Evolutionary conservation across 331 rosid species (phyloP).

Genomic region (Acacia pycnantha): DNA sequence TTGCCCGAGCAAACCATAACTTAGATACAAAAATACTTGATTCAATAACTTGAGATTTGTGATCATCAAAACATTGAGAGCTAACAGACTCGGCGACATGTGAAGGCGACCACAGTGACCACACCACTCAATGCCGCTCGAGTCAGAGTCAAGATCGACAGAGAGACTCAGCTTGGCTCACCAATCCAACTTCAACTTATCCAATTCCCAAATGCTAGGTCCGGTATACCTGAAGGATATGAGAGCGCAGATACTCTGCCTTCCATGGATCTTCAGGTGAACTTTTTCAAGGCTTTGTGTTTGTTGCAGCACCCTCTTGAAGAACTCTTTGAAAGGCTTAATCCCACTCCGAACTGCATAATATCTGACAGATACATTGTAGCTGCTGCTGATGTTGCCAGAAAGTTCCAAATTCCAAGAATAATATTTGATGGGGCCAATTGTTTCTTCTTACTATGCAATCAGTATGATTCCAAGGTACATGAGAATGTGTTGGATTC

Average conservation of each 20-base stretch:
- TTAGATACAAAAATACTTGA: too few relatives aligned
- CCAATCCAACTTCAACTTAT: conserved; percentile 11
- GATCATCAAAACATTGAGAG: too few relatives aligned
- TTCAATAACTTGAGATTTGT: too few relatives aligned
- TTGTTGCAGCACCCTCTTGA: conserved; percentile 28
- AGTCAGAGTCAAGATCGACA: conserved; percentile 16
- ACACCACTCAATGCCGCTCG: conserved; percentile 33
- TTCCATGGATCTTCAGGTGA: conserved; percentile 19
- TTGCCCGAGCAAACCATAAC: too few relatives aligned
- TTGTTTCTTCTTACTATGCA: conserved; percentile 32
- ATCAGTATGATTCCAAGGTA: conserved; percentile 16
- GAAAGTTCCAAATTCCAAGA: conserved; percentile 23
- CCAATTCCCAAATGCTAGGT: conserved; percentile 23
- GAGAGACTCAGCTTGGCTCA: conserved; percentile 28
- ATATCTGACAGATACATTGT: conserved; percentile 18
- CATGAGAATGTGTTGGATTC: background rate
- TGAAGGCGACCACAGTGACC: conserved; percentile 34
- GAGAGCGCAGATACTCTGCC: conserved; percentile 35
- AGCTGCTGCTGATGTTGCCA: conserved; percentile 12
- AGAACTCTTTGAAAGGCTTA: background rate
- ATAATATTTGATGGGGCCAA: conserved; percentile 31
- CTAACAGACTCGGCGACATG: background rate
- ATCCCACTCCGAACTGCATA: conserved; percentile 32
- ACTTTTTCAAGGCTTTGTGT: conserved; percentile 16
- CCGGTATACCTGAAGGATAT: conserved; percentile 36